Evolutionary conservation across 1,284 basidiomycete species (phyloP), one percentile per base, ranked within the genome.

Genomic region (Cryptococcus jaspeensis): DNA sequence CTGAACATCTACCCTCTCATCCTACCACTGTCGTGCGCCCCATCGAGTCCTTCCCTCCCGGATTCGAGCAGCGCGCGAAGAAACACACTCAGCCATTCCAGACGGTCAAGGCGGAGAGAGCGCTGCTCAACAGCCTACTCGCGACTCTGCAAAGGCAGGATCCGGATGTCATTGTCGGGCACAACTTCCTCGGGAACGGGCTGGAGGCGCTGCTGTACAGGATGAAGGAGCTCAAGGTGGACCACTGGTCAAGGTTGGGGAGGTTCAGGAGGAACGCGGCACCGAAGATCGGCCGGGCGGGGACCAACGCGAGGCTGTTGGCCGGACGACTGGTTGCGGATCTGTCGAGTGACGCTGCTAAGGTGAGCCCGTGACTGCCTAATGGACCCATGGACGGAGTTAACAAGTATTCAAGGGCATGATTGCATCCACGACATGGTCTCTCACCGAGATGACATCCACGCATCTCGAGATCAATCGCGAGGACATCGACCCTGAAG

Each of bases 371-470:
- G 18, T 37, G 25, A n/a, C 12, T 13, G 20, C 11, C 32, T 20
- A 40, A 55, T 9, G 4, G 12, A 16, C 12, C 4, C 15, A 45
- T 11, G 18, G 13, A 13, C 12, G 36, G 37, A 39, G 43, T 55
- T 32, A 32, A 32, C 28, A 32, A 38, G 40, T 37, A 9, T 41
- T 46, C 25, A 47, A 92, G 90, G 87, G 88, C 39, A 94, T 95
- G 90, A 95, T 97, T 68, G 79, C 86, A 18, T 99, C 91, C 12
- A 96, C 88, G 25, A 98, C 95, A 0, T 99, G 96, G 96, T 96
- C 94, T 2, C 80, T 99, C 55, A 94, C 91, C 9, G 96, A 99
- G 77, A 98, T 97, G 91, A 92, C 89, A 77, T 84, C 83, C 61
- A 92, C 92, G 0, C 90, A 96, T 72, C 84, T 99, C 64, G 88